A percentile compares a stretch with the other conserved stretches of the same genome.
Evolutionary conservation across 441 rosid genomes (phyloP).

Genomic region (Daphne laureola): DNA sequence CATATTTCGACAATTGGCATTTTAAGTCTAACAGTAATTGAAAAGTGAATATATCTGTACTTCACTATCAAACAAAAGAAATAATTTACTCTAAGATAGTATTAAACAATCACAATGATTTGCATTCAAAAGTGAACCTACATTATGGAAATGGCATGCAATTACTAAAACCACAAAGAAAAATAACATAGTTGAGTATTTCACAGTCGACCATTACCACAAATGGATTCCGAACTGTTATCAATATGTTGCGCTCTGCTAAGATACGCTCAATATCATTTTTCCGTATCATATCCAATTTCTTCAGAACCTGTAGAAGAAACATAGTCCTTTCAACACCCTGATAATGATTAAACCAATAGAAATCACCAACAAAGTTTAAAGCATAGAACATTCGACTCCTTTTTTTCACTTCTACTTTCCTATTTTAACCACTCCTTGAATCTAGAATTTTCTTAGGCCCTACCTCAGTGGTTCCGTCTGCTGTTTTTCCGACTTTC

Average conservation of each 20-base stretch:
- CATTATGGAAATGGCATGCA: background rate
- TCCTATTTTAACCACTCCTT: too few relatives aligned
- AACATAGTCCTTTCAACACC: conserved; percentile 15
- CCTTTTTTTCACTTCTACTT: background rate
- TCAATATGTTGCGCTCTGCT: conserved; percentile 77
- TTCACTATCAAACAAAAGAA: too few relatives aligned
- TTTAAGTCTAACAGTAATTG: too few relatives aligned
- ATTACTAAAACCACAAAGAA: conserved; percentile 1
- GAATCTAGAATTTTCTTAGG: too few relatives aligned
- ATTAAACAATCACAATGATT: too few relatives aligned
- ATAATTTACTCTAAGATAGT: too few relatives aligned
- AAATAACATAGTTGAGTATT: conserved; percentile 5
- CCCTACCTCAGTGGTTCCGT: too few relatives aligned
- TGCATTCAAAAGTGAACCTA: too few relatives aligned
- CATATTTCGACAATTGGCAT: too few relatives aligned
- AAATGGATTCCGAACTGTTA: conserved; percentile 83
- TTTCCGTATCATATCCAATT: conserved; percentile 77
- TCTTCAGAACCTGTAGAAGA: conserved; percentile 62
- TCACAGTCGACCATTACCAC: conserved; percentile 42
- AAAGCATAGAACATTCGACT: background rate
- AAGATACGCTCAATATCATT: conserved; percentile 74
- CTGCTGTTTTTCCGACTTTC: too few relatives aligned
- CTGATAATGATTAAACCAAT: background rate
- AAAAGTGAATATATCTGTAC: too few relatives aligned
- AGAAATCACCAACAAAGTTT: background rate